phyloP scores from a whole-genome alignment of 331 rosid genomes.

The Stylosanthes scabra region DNA sequence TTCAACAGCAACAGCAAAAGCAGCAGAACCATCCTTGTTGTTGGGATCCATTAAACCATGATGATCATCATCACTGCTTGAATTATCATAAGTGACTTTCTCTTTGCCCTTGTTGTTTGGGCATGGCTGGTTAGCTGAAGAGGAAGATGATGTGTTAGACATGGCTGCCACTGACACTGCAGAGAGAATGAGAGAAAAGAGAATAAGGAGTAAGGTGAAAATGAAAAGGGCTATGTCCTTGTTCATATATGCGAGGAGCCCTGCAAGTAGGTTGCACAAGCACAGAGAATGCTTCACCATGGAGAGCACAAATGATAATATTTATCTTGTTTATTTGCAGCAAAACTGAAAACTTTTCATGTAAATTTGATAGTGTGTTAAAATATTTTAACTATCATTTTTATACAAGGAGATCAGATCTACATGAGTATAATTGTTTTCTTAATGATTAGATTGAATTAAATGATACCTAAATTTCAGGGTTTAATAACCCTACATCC shows the following conservation, averaged over 20 bases:
- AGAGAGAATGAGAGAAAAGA: neutral
- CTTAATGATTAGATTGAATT: too few species aligned
- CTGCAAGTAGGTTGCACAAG: neutral
- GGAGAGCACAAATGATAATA: too few species aligned
- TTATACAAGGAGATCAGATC: too few species aligned
- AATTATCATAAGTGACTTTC: neutral
- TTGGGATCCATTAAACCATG: neutral
- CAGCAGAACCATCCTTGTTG: neutral
- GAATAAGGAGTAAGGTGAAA: too few species aligned
- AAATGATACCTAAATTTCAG: too few species aligned
- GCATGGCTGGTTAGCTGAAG: neutral
- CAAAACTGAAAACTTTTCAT: neutral
- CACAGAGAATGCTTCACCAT: too few species aligned
- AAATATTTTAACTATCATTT: too few species aligned
- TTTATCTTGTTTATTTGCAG: too few species aligned
- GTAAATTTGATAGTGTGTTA: neutral
- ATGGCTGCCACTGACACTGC: neutral
- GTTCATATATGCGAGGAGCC: neutral
- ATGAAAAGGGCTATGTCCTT: neutral
- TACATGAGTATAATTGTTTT: too few species aligned
- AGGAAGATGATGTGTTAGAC: neutral
- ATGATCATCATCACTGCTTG: neutral
- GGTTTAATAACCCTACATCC: too few species aligned
- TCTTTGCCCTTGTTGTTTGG: constrained; percentile 3
- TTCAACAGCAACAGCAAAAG: neutral